Base-by-base conservation (phyloP, 2,329 filamentous ascomycete genomes). In the Dactylellina cionopaga region DNA sequence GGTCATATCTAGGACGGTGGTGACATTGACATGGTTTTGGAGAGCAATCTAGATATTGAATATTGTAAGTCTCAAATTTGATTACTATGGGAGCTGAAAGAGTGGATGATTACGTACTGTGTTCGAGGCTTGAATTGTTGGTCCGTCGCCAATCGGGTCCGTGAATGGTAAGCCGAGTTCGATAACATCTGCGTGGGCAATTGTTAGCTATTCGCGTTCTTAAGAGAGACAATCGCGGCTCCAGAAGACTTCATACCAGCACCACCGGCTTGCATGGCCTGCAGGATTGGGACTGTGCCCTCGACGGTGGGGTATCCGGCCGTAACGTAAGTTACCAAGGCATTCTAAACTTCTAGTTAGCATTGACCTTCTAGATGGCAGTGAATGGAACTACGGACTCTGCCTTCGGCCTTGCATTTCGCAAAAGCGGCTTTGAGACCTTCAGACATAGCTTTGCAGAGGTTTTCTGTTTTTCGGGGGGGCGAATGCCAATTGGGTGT, bases 101-200 rank as follows among this genome's bases (percentile, higher is more conserved):
- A 13, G 44, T 9, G 2, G 19, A 17, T 10, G 27, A 13, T 3
- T 62, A 79, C 81, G 78, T 83, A 89, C 88, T 39, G 92, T 97
- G 82, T 99, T 99, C 75, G 95, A 88, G 75, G 89, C 95, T 83
- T 99, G 95, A 76, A 99, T 98, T 3, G 93, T 97, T 33, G 95
- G 95, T 25, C 95, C 95, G 81, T 99, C 95, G 77, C 94, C 95
- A 81, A 98, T 98, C 68, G 95, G 95, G 80, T 99, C 95, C 78
- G 94, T 97, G 83, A 99, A 99, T 56, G 95, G 95, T 64, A 96
- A 89, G 75, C 94, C 95, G 76, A 99, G 88, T 82, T 99, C 95
- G 78, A 99, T 96, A 72, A 99, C 84, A 81, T 99, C 95, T 92
- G 76, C 4, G 54, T 5, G 11, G 55, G 47, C 15, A 54, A 46